Conservation (phyloP, 148 eudicot genomes). For the Rhododendron mucronatum region DNA sequence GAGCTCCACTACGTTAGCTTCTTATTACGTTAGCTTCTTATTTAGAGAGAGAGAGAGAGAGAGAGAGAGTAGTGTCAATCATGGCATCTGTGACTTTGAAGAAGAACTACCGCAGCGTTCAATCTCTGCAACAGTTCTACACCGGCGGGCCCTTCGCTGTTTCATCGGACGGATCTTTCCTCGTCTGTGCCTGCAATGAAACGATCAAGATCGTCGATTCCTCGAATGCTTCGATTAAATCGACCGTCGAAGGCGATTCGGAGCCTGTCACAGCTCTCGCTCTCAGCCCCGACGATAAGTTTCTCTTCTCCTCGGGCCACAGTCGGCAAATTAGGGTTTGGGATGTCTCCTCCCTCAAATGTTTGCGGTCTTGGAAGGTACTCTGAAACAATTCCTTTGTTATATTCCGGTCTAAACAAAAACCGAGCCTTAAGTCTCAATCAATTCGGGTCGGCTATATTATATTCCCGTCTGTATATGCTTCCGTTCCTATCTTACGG, state of each 20-base stretch:
- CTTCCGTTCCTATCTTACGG: background rate
- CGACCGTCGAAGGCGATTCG: conserved; percentile 79
- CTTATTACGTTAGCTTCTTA: background rate
- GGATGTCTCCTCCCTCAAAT: conserved; percentile 69
- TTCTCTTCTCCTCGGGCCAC: conserved; percentile 74
- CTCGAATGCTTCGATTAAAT: conserved; percentile 53
- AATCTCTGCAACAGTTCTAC: conserved; percentile 79
- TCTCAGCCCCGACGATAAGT: conserved; percentile 54
- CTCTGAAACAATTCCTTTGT: background rate
- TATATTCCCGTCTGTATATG: background rate
- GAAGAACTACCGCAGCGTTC: conserved; percentile 59
- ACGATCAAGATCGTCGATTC: conserved; percentile 73
- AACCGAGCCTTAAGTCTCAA: too few relatives aligned
- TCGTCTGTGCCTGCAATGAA: conserved; percentile 78
- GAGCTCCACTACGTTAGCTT: background rate
- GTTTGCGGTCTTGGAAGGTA: conserved; percentile 96
- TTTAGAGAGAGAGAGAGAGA: background rate
- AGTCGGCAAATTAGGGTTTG: conserved; percentile 86
- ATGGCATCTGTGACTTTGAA: conserved; percentile 67
- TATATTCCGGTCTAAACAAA: background rate
- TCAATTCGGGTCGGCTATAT: too few relatives aligned
- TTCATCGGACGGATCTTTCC: conserved; percentile 69
- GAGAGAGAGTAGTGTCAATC: background rate
- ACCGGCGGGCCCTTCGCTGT: conserved; percentile 76
- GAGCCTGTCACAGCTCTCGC: conserved; percentile 68